phyloP scores from a whole-genome alignment of 2,329 filamentous ascomycete species.

The Apiospora rasikravindrae region DNA sequence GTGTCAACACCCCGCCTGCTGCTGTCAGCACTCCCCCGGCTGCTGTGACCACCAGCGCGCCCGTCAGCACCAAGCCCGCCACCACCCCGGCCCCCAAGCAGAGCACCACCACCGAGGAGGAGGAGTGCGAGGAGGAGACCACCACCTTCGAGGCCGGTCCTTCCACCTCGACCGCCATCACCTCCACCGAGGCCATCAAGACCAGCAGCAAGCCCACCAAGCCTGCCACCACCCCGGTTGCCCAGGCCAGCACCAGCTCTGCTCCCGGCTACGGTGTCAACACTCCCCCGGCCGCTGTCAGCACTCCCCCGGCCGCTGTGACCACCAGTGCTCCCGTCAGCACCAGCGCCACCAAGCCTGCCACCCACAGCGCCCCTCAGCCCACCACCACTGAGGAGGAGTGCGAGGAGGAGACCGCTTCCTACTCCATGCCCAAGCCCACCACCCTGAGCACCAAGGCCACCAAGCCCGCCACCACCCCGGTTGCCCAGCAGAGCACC shows the following conservation, averaged over 20 bases:
- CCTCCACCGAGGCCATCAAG: background rate
- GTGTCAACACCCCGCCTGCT: background rate
- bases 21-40: background rate
- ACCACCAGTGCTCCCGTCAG: background rate
- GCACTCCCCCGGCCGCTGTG: background rate
- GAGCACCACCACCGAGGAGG: conserved; percentile 24
- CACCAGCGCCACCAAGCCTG: background rate
- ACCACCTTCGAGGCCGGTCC: background rate
- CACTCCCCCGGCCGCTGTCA: too few species aligned
- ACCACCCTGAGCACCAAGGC: background rate
- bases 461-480: conserved; percentile 27
- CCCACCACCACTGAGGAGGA: conserved; percentile 26
- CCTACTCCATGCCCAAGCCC: background rate
- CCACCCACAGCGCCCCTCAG: background rate
- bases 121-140: conserved; percentile 8
- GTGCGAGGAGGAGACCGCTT: background rate
- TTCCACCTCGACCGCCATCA: too few species aligned
- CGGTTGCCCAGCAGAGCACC: conserved; percentile 40
- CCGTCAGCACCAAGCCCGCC: conserved; percentile 20
- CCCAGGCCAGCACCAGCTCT: background rate
- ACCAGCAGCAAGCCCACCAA: background rate
- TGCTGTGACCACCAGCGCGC: background rate
- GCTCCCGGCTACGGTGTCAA: background rate
- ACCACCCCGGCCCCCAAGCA: conserved; percentile 40
- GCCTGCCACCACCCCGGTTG: background rate